Percentiles rank a stretch among this genome's conserved stretches.
phyloP scores from a whole-genome alignment of 129 eudicot genomes.

The Artemisia tridentata region DNA sequence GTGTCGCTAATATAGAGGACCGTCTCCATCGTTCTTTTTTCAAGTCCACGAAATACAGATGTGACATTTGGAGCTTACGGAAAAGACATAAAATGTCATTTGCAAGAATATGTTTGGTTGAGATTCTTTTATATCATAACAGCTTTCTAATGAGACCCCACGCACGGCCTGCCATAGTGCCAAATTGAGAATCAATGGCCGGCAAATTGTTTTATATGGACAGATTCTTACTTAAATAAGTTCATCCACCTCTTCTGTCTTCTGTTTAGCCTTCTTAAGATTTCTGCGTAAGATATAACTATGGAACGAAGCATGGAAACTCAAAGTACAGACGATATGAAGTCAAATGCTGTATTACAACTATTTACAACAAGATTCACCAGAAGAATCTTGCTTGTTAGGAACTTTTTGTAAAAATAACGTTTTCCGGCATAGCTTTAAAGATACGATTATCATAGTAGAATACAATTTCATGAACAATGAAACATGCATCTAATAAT shows the following conservation, averaged over 20 bases:
- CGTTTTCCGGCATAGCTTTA: no score
- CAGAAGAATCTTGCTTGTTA: constrained; percentile 20
- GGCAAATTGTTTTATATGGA: constrained; percentile 27
- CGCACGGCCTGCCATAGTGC: constrained; percentile 26
- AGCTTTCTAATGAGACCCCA: constrained; percentile 1
- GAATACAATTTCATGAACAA: constrained; percentile 8
- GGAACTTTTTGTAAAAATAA: not conserved
- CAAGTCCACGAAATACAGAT: constrained; percentile 3
- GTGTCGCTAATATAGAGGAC: constrained; percentile 1
- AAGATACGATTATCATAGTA: not conserved
- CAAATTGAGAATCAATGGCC: constrained; percentile 28
- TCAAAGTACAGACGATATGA: constrained; percentile 34
- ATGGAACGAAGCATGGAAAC: constrained; percentile 36
- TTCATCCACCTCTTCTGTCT: constrained; percentile 4
- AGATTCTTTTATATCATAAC: constrained; percentile 15
- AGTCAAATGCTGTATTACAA: no score
- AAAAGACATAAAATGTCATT: constrained; percentile 26
- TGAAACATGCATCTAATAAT: not conserved
- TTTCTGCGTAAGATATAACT: not conserved
- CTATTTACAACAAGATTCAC: constrained; percentile 33
- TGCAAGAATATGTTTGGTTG: constrained; percentile 14
- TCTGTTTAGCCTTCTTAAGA: constrained; percentile 20
- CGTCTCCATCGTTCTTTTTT: constrained; percentile 26
- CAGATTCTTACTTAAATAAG: constrained; percentile 12
- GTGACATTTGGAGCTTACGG: constrained; percentile 30